Evolutionary conservation across 257 asterid species (phyloP), one percentile per base, ranked within the genome.

Genomic region (Avicennia marina): DNA sequence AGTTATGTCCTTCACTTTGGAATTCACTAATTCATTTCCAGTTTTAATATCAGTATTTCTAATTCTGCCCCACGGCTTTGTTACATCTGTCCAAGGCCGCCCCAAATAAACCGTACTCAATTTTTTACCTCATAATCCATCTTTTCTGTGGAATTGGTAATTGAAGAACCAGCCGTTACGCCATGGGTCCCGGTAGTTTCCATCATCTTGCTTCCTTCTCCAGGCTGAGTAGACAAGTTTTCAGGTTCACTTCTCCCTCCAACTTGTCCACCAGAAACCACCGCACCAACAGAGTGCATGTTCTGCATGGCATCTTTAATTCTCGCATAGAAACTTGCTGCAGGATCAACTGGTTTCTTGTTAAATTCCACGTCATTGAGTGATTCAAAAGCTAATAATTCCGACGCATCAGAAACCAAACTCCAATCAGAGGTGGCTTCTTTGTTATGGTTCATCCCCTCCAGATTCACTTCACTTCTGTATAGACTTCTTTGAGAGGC

Each of bases 71-170:
- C 0, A 29, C 34, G 8, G 34, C 8, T 29, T 29, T 29, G 1
- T 8, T 4, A 29, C 8, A 4, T 29, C 34, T 29, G 34, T 29
- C 8, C 7, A 29, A 29, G 34, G 8, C 34, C 4, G 8, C 34
- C 34, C 8, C 34, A 29, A 29, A 29, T 4, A 4, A 8, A 29
- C 4, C 3, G 59, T 21, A 19, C 2, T 17, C 16, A 41, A 34
- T 12, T 63, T 25, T 59, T 45, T 67, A 86, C 95, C 94, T 81
- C 95, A 64, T 34, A 22, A 56, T 81, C 88, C 58, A 68, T 47
- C 66, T 78, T 75, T 56, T 76, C 80, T 60, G 56, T 63, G 45
- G 73, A 59, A 58, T 53, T 73, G 53, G 29, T 60, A 57, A 60
- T 27, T 20, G 87, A 79, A 56, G 78, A 41, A 70, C 66, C 74